Evolutionary conservation across 2,329 filamentous ascomycete genomes (phyloP).

Genomic region (Cordyceps fumosorosea): DNA sequence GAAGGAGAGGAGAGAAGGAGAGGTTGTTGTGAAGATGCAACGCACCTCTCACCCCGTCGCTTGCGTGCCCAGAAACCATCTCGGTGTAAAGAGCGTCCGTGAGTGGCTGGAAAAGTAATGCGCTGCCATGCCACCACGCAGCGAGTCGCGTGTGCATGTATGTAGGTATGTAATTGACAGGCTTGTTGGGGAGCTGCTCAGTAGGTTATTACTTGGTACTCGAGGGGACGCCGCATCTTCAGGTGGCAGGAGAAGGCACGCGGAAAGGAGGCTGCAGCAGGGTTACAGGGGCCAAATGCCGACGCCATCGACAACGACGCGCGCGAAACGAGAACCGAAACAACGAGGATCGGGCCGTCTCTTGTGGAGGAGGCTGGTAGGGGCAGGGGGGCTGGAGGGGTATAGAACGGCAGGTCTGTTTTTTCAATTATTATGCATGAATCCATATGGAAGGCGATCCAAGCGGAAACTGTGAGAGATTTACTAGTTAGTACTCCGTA

Average conservation of each 20-base stretch:
- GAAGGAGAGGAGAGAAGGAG: neutral
- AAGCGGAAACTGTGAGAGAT: neutral
- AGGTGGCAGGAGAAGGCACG: neutral
- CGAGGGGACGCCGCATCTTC: neutral
- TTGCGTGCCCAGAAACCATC: neutral
- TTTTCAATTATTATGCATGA: neutral
- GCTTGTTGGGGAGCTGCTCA: neutral
- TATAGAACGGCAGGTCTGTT: neutral
- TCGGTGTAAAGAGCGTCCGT: neutral
- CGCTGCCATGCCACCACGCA: neutral
- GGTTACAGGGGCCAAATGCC: conserved; percentile 3
- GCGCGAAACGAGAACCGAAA: neutral
- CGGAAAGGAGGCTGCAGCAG: neutral
- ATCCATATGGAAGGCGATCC: neutral
- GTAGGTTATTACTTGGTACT: too few relatives aligned
- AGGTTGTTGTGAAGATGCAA: too few relatives aligned
- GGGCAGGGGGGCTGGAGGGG: neutral
- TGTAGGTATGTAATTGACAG: neutral
- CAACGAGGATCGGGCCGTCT: conserved; percentile 8
- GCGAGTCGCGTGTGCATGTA: neutral
- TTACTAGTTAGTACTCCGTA: neutral
- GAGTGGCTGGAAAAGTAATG: neutral
- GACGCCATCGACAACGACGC: neutral
- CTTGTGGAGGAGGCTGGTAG: neutral
- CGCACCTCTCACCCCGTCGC: neutral